Evolutionary conservation across 2,329 filamentous ascomycete species (phyloP).

Genomic region (Arachnopeziza araneosa): DNA sequence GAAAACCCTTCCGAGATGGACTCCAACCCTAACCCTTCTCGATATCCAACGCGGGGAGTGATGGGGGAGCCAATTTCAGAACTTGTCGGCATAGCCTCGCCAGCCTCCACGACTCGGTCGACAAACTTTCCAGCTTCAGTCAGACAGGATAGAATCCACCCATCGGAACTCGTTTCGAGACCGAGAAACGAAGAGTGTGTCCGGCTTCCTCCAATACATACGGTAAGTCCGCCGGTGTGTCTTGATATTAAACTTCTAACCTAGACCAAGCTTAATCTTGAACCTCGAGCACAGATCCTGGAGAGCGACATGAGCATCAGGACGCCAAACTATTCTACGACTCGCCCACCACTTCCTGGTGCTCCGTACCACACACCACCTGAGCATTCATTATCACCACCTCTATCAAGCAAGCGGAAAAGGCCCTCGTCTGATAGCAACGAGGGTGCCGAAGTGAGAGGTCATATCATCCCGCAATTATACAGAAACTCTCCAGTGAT

Average conservation of each 20-base stretch:
- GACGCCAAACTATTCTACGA: background rate
- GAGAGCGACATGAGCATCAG: background rate
- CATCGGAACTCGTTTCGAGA: background rate
- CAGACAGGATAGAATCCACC: background rate
- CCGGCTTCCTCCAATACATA: background rate
- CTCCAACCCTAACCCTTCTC: constrained; percentile 9
- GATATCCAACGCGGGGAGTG: constrained; percentile 4
- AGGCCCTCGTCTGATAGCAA: constrained; percentile 16
- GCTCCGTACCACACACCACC: background rate
- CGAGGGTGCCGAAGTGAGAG: constrained; percentile 5
- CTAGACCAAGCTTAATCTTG: background rate
- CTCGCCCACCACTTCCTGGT: background rate
- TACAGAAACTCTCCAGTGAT: constrained; percentile 12
- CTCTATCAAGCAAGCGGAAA: constrained; percentile 16
- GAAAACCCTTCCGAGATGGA: constrained; percentile 11
- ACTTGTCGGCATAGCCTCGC: background rate
- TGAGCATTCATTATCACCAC: background rate
- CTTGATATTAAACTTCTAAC: background rate
- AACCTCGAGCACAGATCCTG: background rate
- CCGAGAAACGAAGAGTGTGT: background rate
- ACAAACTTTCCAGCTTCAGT: background rate
- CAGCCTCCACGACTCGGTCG: background rate
- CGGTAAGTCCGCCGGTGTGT: background rate
- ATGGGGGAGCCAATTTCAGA: background rate
- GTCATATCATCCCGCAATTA: constrained; percentile 5